These are phyloP conservation scores for Pythium volutum DNA, from an alignment of 352 stramenopile genomes.

Conservation along the genomic window DNA sequence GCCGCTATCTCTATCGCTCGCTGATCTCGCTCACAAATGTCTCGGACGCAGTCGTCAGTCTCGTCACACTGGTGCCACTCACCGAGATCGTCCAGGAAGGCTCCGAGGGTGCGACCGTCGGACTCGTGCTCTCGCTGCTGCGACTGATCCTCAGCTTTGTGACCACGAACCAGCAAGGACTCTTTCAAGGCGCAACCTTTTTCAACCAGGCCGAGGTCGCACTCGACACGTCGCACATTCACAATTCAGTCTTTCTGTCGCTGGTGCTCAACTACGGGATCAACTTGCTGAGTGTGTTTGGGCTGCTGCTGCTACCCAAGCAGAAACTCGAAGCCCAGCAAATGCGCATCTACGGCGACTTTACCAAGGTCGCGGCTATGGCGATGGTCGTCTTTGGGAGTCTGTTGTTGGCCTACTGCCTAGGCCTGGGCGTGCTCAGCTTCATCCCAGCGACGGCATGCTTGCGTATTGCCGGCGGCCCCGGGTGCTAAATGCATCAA, in stretches of 20 bases:
- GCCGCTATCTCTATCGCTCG: constrained; percentile 19
- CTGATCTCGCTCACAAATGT: constrained; percentile 31
- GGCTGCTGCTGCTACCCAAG: constrained; percentile 28
- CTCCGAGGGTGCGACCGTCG: constrained; percentile 25
- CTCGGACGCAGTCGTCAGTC: constrained; percentile 22
- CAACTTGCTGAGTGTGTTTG: constrained; percentile 32
- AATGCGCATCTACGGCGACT: constrained; percentile 30
- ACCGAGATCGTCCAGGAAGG: constrained; percentile 34
- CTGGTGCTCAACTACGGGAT: constrained; percentile 33
- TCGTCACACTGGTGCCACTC: constrained; percentile 30
- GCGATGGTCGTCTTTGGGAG: constrained; percentile 55
- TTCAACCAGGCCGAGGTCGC: constrained; percentile 14
- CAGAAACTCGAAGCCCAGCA: constrained; percentile 36
- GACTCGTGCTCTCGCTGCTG: constrained; percentile 30
- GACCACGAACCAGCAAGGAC: constrained; percentile 25
- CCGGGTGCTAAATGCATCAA: constrained; percentile 16
- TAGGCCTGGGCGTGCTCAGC: constrained; percentile 39
- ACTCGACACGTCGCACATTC: constrained; percentile 18
- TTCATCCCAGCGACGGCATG: constrained; percentile 19
- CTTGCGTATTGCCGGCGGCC: constrained; percentile 12
- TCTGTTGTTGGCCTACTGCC: constrained; percentile 53
- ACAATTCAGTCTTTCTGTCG: constrained; percentile 24
- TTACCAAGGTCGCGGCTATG: constrained; percentile 36
- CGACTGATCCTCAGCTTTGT: constrained; percentile 31
- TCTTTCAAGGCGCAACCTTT: constrained; percentile 31